These are phyloP conservation scores for Leptosphaerulina australis DNA, from an alignment of 2,329 filamentous ascomycete genomes.

Conservation along the genomic window DNA sequence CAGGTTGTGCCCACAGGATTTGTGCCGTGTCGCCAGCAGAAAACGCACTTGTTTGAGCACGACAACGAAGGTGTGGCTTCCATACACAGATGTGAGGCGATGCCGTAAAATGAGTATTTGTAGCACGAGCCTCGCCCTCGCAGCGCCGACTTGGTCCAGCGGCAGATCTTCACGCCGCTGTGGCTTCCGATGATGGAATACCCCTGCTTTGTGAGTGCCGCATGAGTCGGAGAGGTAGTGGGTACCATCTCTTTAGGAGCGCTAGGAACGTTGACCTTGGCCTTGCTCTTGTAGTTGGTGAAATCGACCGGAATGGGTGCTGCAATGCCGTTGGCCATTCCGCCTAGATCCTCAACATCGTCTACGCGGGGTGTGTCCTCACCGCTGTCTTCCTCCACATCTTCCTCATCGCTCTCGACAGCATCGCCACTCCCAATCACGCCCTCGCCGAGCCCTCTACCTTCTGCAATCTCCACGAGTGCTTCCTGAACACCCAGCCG, in stretches of 20 bases:
- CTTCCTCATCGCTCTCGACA: constrained; percentile 80
- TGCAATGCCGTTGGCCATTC: constrained; percentile 58
- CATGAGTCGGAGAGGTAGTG: constrained; percentile 84
- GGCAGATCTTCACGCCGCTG: constrained; percentile 95
- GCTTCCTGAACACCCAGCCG: constrained; percentile 73
- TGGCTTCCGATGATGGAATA: constrained; percentile 95
- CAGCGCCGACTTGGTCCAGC: constrained; percentile 97
- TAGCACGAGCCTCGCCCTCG: constrained; percentile 95
- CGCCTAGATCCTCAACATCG: constrained; percentile 84
- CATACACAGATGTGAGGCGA: constrained; percentile 96
- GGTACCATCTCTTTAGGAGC: constrained; percentile 89
- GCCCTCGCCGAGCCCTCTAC: constrained; percentile 65
- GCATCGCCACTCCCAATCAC: constrained; percentile 82
- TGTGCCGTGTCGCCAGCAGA: constrained; percentile 97
- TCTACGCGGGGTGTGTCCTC: constrained; percentile 58
- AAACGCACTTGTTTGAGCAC: constrained; percentile 98
- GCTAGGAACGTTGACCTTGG: constrained; percentile 56
- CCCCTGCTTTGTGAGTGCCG: constrained; percentile 90
- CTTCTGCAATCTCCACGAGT: constrained; percentile 63
- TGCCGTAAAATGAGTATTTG: constrained; percentile 97
- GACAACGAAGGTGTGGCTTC: constrained; percentile 94
- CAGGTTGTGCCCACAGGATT: constrained; percentile 96
- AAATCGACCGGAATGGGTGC: constrained; percentile 80
- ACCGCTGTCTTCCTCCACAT: constrained; percentile 58
- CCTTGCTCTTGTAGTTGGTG: constrained; percentile 68